Evolutionary conservation across 2,329 filamentous ascomycete species (phyloP).

Genomic region (Juglanconis oblonga): DNA sequence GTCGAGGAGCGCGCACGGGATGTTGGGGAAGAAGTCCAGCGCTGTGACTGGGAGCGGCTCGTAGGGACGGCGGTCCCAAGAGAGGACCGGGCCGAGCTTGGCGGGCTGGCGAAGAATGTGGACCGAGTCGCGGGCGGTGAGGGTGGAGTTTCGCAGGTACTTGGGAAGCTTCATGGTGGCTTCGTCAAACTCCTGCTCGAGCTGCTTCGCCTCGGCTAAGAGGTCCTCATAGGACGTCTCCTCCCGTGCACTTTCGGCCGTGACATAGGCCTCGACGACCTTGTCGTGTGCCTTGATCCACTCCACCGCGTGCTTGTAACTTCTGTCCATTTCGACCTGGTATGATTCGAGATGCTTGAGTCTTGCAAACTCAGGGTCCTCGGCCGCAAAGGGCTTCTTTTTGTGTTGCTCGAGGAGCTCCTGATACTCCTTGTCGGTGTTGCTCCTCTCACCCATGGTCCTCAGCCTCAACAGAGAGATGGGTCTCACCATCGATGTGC

Average conservation of each 20-base stretch:
- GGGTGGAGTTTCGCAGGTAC: constrained; percentile 31
- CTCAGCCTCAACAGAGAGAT: constrained; percentile 20
- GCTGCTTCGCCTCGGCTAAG: constrained; percentile 14
- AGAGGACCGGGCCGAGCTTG: constrained; percentile 49
- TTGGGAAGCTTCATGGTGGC: constrained; percentile 33
- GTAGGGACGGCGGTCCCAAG: constrained; percentile 67
- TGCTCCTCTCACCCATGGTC: constrained; percentile 25
- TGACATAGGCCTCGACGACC: constrained; percentile 21
- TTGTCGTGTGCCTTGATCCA: constrained; percentile 33
- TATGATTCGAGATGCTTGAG: constrained; percentile 18
- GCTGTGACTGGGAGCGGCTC: constrained; percentile 62
- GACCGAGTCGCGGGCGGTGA: constrained; percentile 46
- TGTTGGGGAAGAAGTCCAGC: constrained; percentile 66
- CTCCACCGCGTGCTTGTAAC: constrained; percentile 16
- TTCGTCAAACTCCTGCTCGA: constrained; percentile 21
- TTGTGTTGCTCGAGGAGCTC: constrained; percentile 38
- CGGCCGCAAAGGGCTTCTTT: constrained; percentile 9
- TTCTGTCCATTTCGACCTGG: constrained; percentile 4
- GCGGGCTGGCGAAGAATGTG: constrained; percentile 47
- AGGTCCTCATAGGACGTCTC: neutral
- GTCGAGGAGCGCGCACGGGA: constrained; percentile 60
- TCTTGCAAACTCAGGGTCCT: constrained; percentile 1
- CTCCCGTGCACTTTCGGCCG: neutral
- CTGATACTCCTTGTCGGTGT: constrained; percentile 36
- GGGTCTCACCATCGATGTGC: too few species aligned